Conservation (phyloP, 2,329 filamentous ascomycete genomes). For the Cladorrhinum sp. region DNA sequence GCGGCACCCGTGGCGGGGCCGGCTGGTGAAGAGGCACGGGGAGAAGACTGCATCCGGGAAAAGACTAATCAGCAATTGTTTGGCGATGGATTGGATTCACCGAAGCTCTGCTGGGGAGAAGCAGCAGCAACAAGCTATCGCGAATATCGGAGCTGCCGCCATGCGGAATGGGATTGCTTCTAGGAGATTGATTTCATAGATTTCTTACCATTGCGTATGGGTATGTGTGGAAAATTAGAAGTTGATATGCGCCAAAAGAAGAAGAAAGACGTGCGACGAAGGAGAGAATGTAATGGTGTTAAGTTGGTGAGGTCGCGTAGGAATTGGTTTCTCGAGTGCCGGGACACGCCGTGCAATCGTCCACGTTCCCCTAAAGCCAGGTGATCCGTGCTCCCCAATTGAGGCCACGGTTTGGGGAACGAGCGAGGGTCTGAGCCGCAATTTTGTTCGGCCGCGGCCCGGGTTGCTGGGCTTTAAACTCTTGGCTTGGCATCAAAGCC, state of each 20-base stretch:
- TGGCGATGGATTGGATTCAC: conserved; percentile 1
- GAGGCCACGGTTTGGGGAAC: conserved; percentile 39
- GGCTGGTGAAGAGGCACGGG: conserved; percentile 58
- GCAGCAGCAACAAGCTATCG: neutral
- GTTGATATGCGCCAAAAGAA: conserved; percentile 9
- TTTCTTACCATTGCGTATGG: conserved; percentile 23
- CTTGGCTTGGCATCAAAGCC: neutral
- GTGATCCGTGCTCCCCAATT: conserved; percentile 37
- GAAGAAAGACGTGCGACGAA: conserved; percentile 18
- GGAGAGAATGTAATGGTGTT: conserved; percentile 12
- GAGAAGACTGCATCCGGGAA: conserved; percentile 49
- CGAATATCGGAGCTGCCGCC: neutral
- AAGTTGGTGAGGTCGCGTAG: conserved; percentile 30
- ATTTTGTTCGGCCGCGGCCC: conserved; percentile 21
- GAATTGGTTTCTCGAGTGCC: conserved; percentile 10
- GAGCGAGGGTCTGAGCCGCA: conserved; percentile 17
- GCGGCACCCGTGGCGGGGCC: conserved; percentile 38
- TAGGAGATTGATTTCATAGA: neutral
- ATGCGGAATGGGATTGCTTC: neutral
- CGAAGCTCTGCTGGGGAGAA: neutral
- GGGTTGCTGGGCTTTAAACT: neutral
- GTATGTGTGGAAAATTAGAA: conserved; percentile 18
- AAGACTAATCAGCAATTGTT: neutral
- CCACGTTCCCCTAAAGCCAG: conserved; percentile 31
- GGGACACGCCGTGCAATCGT: conserved; percentile 37